Base-by-base conservation (phyloP, 345 rosid genomes). In the Eucalyptus marginata region DNA sequence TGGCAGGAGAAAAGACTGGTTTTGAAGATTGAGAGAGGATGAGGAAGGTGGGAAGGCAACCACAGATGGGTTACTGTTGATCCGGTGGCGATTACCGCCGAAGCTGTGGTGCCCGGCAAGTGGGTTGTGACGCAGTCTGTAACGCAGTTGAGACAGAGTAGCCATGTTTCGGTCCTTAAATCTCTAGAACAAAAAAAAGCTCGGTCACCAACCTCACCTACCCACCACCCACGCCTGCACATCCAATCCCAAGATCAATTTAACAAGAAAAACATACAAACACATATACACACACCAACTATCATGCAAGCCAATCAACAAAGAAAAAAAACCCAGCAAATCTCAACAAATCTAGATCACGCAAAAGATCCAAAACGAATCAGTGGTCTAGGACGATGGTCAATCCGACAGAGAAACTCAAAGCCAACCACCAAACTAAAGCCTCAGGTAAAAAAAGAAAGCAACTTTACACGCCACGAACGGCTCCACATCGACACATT, bases 61-160 rank as follows among this genome's bases (percentile, higher is more conserved):
- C 36, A 33, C 58, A 20, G 66, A n/a, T 49, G 88, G 76, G 79
- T 43, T 91, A 91, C 66, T 59, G 91, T 88, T 86, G 90, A 81
- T 62, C 20, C 88, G 83, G 86, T 87, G 89, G 71, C 93, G 91
- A 88, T 58, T 85, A 31, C 86, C 88, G 49, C 87, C 29, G 62
- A 47, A 58, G 88, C 86, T 85, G 86, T 62, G 50, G 85, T 90
- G 88, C 62, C 91, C 89, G 7, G 94, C 84, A 71, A 90, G 90
- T 36, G 91, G 86, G 20, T 92, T 88, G 47, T 87, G 88, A 25
- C 89, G 91, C 68, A 91, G 87, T 10, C 93, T 89, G 49, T 87
- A 87, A 27, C 92, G 91, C 76, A 92, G 93, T 91, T 90, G 93
- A 52, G 92, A 86, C 87, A 91, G 85, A 5, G 94, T 86, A 86